Base-by-base conservation (phyloP, 1,284 basidiomycete genomes). In the Rhizoctonia solani region DNA sequence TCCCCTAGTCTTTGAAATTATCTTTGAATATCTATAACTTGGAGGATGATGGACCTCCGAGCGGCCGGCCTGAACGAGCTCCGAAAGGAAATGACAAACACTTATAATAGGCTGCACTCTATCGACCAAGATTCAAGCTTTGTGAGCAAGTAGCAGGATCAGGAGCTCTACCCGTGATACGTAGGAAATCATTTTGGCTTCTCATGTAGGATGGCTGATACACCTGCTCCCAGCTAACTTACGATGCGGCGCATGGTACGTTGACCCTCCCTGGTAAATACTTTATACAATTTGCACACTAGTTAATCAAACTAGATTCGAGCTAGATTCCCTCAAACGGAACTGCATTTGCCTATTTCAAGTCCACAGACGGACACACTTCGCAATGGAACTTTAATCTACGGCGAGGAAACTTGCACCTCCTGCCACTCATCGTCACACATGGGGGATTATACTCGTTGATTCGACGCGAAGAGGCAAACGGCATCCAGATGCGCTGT, bases 391-490 rank as follows among this genome's bases (percentile, higher is more conserved):
- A 83, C 72, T 96, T 96, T 79, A 95, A 89, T 73, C 78, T 96
- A 3, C 82, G 94, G 21, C 81, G 96, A 14, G 87, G 93, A 0
- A 98, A 98, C 75, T 79, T 98, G 14, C 88, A 93, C 63, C 77
- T 98, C 0, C 78, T 98, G 1, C 78, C 83, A 0, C 71, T 87
- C 32, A 83, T 91, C 21, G 21, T 30, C 16, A 54, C 29, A n/a
- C 41, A 27, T n/a, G 0, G 56, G 95, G 94, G 0, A 79, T 95
- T 39, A 80, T 98, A 19, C 78, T 98, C 0, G 93, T 98, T 2
- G 96, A 99, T 74, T 97, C 95, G 0, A 98, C 96, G 0, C 82
- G 95, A 27, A 82, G 93, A 16, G 96, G 96, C 6, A 98, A 99
- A 79, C 87, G 93, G 14, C 90, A 96, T 71, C 96, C 96, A 0